Evolutionary conservation across 352 stramenopile genomes (phyloP).

Genomic region (Globisporangium spiculum): DNA sequence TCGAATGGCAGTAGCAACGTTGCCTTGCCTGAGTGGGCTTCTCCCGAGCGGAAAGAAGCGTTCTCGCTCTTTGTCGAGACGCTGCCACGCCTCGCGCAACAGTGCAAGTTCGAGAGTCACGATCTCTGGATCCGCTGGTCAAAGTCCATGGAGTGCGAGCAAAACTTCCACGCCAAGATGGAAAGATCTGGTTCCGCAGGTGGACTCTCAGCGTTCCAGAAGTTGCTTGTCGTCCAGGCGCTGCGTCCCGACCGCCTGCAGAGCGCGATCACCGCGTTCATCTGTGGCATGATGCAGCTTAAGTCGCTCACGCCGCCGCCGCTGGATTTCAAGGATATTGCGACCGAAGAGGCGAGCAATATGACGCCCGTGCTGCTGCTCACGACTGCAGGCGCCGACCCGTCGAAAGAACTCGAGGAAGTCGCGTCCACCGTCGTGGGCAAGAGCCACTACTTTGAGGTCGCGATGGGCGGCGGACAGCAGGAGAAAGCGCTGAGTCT

Average conservation of each 20-base stretch:
- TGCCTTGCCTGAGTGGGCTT: slow-evolving; percentile 70
- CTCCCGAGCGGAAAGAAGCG: slow-evolving; percentile 81
- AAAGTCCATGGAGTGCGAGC: slow-evolving; percentile 87
- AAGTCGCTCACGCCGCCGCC: slow-evolving; percentile 84
- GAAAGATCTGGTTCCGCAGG: slow-evolving; percentile 44
- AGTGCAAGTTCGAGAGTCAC: slow-evolving; percentile 81
- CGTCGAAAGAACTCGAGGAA: slow-evolving; percentile 92
- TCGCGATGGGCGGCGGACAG: slow-evolving; percentile 95
- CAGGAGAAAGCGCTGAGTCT: slow-evolving; percentile 89
- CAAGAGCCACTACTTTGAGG: slow-evolving; percentile 87
- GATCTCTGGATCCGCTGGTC: slow-evolving; percentile 90
- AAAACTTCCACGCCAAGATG: slow-evolving; percentile 88
- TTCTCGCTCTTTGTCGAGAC: slow-evolving; percentile 79
- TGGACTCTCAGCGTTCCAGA: slow-evolving; percentile 88
- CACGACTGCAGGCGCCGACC: slow-evolving; percentile 92
- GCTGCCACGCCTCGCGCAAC: slow-evolving; percentile 57
- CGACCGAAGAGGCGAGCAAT: slow-evolving; percentile 64
- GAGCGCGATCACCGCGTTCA: slow-evolving; percentile 89
- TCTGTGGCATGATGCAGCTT: slow-evolving; percentile 83
- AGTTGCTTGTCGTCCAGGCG: slow-evolving; percentile 90
- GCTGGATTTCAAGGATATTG: slow-evolving; percentile 73
- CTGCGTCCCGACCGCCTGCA: slow-evolving; percentile 89
- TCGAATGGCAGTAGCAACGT: not conserved
- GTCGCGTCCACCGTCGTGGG: slow-evolving; percentile 85
- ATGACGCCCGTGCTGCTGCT: slow-evolving; percentile 89